Conservation (phyloP, 345 rosid genomes). For the Physaria fendleri region DNA sequence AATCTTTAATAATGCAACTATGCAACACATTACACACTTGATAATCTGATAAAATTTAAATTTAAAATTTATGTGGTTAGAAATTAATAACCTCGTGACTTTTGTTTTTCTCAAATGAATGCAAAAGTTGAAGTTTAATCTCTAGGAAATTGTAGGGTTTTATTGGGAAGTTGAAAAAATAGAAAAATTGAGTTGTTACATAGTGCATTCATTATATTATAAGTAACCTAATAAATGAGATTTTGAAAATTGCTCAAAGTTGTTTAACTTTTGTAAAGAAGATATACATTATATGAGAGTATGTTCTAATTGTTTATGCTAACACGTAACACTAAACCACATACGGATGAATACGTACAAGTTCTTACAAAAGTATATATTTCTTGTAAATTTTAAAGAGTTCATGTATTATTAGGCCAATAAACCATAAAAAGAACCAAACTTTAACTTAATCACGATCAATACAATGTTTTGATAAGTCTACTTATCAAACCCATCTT, state of each 20-base stretch:
- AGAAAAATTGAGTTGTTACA: not conserved
- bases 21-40: too few relatives aligned
- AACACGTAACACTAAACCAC: conserved; percentile 21
- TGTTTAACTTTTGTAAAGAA: conserved; percentile 5
- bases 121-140: too few relatives aligned
- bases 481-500: conserved; percentile 15
- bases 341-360: conserved; percentile 16
- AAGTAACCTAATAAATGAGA: too few relatives aligned
- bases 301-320: too few relatives aligned
- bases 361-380: conserved; percentile 9
- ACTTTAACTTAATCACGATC: conserved; percentile 6
- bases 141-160: too few relatives aligned
- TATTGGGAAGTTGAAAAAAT: too few relatives aligned
- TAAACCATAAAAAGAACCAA: conserved; percentile 9
- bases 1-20: conserved; percentile 13
- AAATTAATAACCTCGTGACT: too few relatives aligned
- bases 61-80: too few relatives aligned
- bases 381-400: conserved; percentile 12
- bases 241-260: not conserved
- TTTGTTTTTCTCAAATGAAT: too few relatives aligned
- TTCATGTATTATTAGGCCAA: conserved; percentile 16
- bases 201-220: too few relatives aligned
- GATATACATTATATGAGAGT: not conserved
- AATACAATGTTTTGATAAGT: conserved; percentile 12
- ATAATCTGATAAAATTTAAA: too few relatives aligned